Percentiles rank a stretch among this genome's conserved stretches.
phyloP scores from a whole-genome alignment of 306 rosid genomes.

The Dalbergia cultrata region DNA sequence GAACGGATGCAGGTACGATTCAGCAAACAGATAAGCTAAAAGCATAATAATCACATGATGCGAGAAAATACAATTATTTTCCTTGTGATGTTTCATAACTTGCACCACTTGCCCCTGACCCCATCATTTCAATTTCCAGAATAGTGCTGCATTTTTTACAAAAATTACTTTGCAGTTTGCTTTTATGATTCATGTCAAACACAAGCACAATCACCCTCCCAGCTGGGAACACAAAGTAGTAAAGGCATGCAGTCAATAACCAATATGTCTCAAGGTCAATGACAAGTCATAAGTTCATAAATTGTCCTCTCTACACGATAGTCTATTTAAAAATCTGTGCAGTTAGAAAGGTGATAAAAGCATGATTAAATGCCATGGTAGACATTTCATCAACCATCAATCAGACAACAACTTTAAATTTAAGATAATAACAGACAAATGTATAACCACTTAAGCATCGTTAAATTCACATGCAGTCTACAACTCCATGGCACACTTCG shows the following conservation, averaged over 20 bases:
- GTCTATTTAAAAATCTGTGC: slow-evolving; percentile 4
- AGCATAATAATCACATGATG: slow-evolving; percentile 31
- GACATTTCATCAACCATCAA: slow-evolving; percentile 22
- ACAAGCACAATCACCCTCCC: slow-evolving; percentile 12
- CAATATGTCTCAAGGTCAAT: slow-evolving; percentile 27
- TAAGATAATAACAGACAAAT: slow-evolving; percentile 15
- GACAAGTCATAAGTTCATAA: slow-evolving; percentile 20
- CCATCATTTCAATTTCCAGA: slow-evolving; percentile 32
- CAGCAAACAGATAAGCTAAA: slow-evolving; percentile 18
- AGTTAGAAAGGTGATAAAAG: not conserved
- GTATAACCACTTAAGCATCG: not conserved
- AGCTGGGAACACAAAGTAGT: slow-evolving; percentile 16
- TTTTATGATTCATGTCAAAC: slow-evolving; percentile 10
- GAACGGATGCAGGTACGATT: not conserved
- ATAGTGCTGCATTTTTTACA: not conserved
- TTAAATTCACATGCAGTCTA: slow-evolving; percentile 37
- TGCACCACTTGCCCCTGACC: slow-evolving; percentile 3
- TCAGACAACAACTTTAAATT: slow-evolving; percentile 7
- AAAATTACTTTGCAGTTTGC: not conserved
- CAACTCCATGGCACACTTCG: slow-evolving; percentile 8
- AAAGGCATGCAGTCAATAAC: slow-evolving; percentile 8
- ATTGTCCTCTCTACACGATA: slow-evolving; percentile 11
- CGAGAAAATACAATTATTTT: slow-evolving; percentile 34
- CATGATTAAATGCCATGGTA: not conserved
- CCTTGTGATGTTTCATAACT: slow-evolving; percentile 22